Evolutionary conservation across 768 basidiomycete genomes (phyloP), one percentile per base, ranked within the genome.

Genomic region (Mycena galopus): DNA sequence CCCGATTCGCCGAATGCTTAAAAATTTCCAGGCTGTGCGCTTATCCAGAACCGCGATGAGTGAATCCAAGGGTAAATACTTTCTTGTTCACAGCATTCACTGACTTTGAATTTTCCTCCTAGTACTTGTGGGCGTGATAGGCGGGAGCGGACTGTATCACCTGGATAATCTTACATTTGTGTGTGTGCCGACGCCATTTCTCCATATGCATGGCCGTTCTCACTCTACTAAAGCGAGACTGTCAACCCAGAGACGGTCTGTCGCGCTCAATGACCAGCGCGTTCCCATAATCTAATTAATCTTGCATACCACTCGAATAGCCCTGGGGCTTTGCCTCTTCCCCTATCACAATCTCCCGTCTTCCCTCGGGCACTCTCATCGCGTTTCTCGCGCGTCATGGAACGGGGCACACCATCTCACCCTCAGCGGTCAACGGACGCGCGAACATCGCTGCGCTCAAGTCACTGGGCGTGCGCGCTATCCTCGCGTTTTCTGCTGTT

Each of bases 371-470:
- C 37, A 85, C 89, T 1, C 88, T 86, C 56, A 83, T 98, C 77
- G 97, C 97, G 58, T 99, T 99, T 86, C 84, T 98, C 56, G 92
- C 97, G 0, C 92, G 97, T 17, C 97, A 99, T 79, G 97, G 97
- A 21, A 78, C 82, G 23, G 88, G 90, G 8, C 97, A 99, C 84
- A 88, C 84, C 72, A 89, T 96, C 81, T 78, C 88, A 23, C 97
- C 97, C 2, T 94, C 96, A 9, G 80, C 88, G 50, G 93, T 99
- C 4, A 96, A 96, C 50, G 82, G 87, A 0, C 91, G 94, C 62
- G 97, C 97, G 73, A 99, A 98, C 87, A 96, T 98, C 78, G 94
- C 97, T 27, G 97, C 97, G 0, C 88, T 98, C 78, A 98, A 98
- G 83, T 92, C 91, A 50, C 87, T 99, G 73, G 97, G 97, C 51